A percentile compares a stretch with the other conserved stretches of the same genome.
Conservation (phyloP, 225 moss, liverwort and hornwort genomes). For the Pseudoscleropodium purum region DNA sequence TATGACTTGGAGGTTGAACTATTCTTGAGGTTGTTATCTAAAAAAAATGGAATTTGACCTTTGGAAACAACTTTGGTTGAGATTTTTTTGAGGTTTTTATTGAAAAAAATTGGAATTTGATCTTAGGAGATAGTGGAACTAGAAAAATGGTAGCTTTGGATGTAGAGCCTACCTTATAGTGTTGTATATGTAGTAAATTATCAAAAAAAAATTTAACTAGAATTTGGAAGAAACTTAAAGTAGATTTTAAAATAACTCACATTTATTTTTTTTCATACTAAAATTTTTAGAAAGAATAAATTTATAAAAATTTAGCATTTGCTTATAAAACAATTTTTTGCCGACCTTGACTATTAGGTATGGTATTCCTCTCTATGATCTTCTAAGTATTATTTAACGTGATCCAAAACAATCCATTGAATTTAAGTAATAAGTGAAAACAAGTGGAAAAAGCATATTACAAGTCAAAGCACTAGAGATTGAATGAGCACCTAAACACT, state of each 20-base stretch:
- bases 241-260: not conserved
- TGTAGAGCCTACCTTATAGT: fast-evolving
- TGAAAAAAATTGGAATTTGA: not conserved
- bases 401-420: not conserved
- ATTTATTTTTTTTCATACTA: fast-evolving
- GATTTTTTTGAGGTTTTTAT: not conserved
- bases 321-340: not conserved
- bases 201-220: fast-evolving
- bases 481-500: too few relatives aligned
- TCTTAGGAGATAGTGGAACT: fast-evolving
- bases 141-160: fast-evolving
- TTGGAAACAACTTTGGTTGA: too few relatives aligned
- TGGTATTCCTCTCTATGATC: not conserved
- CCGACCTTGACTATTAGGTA: fast-evolving
- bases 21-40: too few relatives aligned
- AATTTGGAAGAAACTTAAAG: not conserved
- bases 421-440: not conserved
- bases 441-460: fast-evolving
- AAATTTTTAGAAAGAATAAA: not conserved
- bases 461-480: fast-evolving
- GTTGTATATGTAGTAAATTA: fast-evolving
- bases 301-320: not conserved
- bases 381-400: not conserved
- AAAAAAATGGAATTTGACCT: too few relatives aligned
- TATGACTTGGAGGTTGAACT: not conserved